These are phyloP conservation scores for Saccharomyces hybrid DNA, from an alignment of 1,139 yeast genomes.

Conservation along the genomic window DNA sequence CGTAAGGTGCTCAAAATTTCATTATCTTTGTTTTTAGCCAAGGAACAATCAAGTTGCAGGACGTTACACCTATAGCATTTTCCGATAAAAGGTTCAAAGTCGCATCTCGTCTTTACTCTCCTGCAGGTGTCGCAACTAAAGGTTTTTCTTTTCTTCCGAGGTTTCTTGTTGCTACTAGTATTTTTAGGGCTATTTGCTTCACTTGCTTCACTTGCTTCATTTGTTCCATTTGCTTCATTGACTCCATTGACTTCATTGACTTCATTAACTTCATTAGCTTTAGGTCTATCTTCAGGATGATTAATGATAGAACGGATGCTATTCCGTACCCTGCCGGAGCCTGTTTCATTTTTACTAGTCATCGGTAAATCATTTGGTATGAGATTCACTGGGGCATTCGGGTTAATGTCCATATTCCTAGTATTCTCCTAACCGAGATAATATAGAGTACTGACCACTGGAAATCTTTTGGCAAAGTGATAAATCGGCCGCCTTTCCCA, in stretches of 20 bases:
- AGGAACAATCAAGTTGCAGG: constrained; percentile 40
- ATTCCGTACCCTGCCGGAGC: not conserved
- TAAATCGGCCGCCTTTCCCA: too few species aligned
- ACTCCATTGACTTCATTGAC: too few species aligned
- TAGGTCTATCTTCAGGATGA: not conserved
- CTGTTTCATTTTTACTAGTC: not conserved
- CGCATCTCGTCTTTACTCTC: constrained; percentile 48
- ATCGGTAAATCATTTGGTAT: not conserved
- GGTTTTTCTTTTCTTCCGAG: constrained; percentile 38
- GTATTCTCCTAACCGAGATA: not conserved
- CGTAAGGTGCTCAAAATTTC: constrained; percentile 17
- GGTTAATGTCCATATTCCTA: not conserved
- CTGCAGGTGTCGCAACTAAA: constrained; percentile 48
- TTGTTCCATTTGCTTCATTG: not conserved
- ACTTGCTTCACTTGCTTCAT: too few species aligned
- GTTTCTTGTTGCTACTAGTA: constrained; percentile 10
- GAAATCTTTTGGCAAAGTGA: too few species aligned
- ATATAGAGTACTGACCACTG: too few species aligned
- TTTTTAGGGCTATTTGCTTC: not conserved
- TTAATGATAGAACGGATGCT: not conserved
- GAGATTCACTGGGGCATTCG: not conserved
- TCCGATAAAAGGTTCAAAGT: constrained; percentile 36
- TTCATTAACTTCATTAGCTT: not conserved
- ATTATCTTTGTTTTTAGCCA: constrained; percentile 32
- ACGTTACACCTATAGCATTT: constrained; percentile 46